Base-by-base conservation (phyloP, 441 rosid species). In the Gossypium gossypioides region DNA sequence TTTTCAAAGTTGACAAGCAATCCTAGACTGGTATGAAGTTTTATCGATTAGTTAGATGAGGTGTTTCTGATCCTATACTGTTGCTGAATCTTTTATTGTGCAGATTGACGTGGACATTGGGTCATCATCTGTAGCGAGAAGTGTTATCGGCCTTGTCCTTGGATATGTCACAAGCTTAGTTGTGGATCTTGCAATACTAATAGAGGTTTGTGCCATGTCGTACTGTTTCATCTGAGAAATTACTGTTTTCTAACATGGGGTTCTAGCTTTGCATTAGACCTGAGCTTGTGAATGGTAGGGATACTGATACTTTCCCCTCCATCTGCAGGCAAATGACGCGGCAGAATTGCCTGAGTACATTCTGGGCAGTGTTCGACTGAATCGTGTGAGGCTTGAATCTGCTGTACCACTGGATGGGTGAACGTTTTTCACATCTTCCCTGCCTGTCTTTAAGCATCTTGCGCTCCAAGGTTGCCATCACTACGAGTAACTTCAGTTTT, bases 101-200 rank as follows among this genome's bases (percentile, higher is more conserved):
- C 89, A 96, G 99, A 91, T 93, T 59, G 99, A 93, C 79, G 99
- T 96, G 75, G 98, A 91, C 79, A 92, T 96, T 66, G 99, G 98
- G 74, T 96, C 99, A 77, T 96, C 99, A n/a, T 88, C 99, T 6
- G 99, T 96, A 9, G 99, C 99, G 44, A 86, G 92, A 76, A 85
- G 97, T 67, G 96, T 96, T 62, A 85, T 96, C 18, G 92, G 98
- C 68, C 91, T 92, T 55, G 98, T 96, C 72, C 96, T 96, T 62
- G 98, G 99, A 81, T 91, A 91, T 19, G 91, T 92, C 68, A 96
- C 99, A 29, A 92, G 96, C 84, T 80, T 96, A 71, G 89, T 91
- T 71, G 98, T 96, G 69, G 98, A 34, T 34, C 40, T 34, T 34
- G 40, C 40, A 34, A 34, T 34, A 34, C 40, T 34, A 34, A 34